Evolutionary conservation across 1,284 basidiomycete species (phyloP).

Genomic region (Puccinia novopanici): DNA sequence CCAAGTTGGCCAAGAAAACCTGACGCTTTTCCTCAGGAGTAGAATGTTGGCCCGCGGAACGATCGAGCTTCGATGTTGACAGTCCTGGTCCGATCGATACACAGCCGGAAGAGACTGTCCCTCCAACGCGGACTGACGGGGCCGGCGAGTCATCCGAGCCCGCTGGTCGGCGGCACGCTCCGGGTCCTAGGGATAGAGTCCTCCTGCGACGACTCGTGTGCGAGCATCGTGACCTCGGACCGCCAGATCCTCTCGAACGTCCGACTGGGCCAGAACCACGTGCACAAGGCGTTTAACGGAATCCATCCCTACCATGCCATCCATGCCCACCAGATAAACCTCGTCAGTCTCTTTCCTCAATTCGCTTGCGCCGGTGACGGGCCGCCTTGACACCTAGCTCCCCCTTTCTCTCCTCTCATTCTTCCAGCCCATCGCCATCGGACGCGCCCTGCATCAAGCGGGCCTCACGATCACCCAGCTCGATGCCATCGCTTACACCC

Average conservation of each 20-base stretch:
- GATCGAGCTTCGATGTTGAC: not conserved
- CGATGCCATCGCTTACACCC: no score
- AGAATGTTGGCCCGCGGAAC: not conserved
- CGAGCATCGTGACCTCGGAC: slow-evolving; percentile 72
- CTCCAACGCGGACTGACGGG: not conserved
- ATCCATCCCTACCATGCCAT: slow-evolving; percentile 79
- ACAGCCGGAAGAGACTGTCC: not conserved
- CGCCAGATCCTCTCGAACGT: slow-evolving; percentile 75
- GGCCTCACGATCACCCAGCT: slow-evolving; percentile 80
- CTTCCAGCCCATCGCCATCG: slow-evolving; percentile 69
- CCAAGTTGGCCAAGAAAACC: not conserved
- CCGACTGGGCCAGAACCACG: slow-evolving; percentile 73
- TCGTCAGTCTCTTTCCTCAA: slow-evolving; percentile 64
- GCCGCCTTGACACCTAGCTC: slow-evolving; percentile 70
- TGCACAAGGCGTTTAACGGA: slow-evolving; percentile 73
- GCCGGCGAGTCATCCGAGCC: not conserved
- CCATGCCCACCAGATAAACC: no score
- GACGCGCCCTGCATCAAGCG: slow-evolving; percentile 69
- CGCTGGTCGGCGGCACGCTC: not conserved
- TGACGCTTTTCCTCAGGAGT: not conserved
- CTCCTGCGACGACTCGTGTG: slow-evolving; percentile 88
- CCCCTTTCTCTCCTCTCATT: slow-evolving; percentile 67
- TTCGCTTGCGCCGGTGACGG: not conserved
- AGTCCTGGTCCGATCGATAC: not conserved
- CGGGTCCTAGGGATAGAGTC: slow-evolving; percentile 74